Conservation (phyloP, 2,329 filamentous ascomycete genomes). For the Monilinia fructigena region DNA sequence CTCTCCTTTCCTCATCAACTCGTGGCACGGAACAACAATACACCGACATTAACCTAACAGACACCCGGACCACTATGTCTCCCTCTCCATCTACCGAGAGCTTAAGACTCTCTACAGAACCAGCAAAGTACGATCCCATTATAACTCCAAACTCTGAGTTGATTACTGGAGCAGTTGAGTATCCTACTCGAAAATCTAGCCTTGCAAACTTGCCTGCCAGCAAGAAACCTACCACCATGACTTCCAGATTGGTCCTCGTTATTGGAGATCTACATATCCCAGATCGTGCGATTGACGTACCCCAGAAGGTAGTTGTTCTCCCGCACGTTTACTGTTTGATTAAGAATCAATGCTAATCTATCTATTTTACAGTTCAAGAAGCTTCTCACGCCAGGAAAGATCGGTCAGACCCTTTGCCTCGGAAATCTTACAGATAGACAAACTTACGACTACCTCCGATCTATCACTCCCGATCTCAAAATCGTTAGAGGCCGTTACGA, state of each 20-base stretch:
- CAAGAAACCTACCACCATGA: constrained; percentile 48
- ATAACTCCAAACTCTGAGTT: constrained; percentile 9
- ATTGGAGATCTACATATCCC: constrained; percentile 94
- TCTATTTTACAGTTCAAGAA: constrained; percentile 67
- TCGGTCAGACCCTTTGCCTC: constrained; percentile 76
- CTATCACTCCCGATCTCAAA: constrained; percentile 69
- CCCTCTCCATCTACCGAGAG: constrained; percentile 11
- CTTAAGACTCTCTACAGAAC: constrained; percentile 5
- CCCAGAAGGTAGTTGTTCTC: constrained; percentile 66
- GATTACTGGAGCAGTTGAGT: constrained; percentile 14
- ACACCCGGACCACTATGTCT: constrained; percentile 11
- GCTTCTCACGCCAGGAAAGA: constrained; percentile 79
- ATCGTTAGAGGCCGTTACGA: constrained; percentile 68
- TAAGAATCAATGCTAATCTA: constrained; percentile 20
- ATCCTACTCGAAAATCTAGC: constrained; percentile 14
- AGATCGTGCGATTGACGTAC: constrained; percentile 86
- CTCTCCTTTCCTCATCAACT: background rate
- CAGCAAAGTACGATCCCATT: constrained; percentile 9
- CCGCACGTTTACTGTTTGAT: constrained; percentile 23
- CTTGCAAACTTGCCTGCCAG: constrained; percentile 3
- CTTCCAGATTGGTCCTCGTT: constrained; percentile 86
- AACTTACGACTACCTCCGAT: constrained; percentile 77
- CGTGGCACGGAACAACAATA: constrained; percentile 1
- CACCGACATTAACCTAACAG: background rate
- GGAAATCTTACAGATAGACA: constrained; percentile 78